phyloP scores from a whole-genome alignment of 1,139 yeast species.

The Sugiyamaella novakii region DNA sequence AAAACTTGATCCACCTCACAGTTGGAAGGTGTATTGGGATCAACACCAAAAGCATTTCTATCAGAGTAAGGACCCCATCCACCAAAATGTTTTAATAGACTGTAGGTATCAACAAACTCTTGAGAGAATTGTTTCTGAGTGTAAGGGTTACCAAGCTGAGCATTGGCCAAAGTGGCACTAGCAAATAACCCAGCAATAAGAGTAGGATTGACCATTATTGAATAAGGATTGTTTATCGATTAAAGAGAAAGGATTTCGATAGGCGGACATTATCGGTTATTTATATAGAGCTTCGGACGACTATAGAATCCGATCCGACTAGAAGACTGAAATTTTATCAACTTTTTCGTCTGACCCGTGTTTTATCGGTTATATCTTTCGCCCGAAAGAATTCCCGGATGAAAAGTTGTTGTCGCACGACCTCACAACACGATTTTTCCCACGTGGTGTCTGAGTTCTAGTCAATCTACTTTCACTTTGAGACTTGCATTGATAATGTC shows the following conservation, averaged over 20 bases:
- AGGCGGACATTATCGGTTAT: not conserved
- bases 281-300: too few relatives aligned
- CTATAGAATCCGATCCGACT: too few relatives aligned
- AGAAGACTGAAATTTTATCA: too few relatives aligned
- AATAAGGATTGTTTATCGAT: not conserved
- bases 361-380: too few relatives aligned
- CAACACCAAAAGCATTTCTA: constrained; percentile 49
- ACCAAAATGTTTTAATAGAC: constrained; percentile 43
- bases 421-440: too few relatives aligned
- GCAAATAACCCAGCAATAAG: constrained; percentile 1
- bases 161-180: constrained; percentile 8
- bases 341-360: too few relatives aligned
- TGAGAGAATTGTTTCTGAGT: constrained; percentile 36
- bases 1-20: constrained; percentile 66
- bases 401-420: too few relatives aligned
- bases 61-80: constrained; percentile 51
- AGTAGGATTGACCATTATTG: constrained; percentile 1
- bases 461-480: too few relatives aligned
- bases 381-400: too few relatives aligned
- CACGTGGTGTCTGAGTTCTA: too few relatives aligned
- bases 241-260: not conserved
- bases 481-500: too few relatives aligned
- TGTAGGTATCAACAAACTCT: constrained; percentile 37
- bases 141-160: constrained; percentile 6
- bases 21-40: constrained; percentile 49